Percentiles rank a stretch among this genome's conserved stretches.
These are phyloP conservation scores for Lodderomyces pseudojiufengensis DNA, from an alignment of 1,139 yeast genomes.

Conservation along the genomic window DNA sequence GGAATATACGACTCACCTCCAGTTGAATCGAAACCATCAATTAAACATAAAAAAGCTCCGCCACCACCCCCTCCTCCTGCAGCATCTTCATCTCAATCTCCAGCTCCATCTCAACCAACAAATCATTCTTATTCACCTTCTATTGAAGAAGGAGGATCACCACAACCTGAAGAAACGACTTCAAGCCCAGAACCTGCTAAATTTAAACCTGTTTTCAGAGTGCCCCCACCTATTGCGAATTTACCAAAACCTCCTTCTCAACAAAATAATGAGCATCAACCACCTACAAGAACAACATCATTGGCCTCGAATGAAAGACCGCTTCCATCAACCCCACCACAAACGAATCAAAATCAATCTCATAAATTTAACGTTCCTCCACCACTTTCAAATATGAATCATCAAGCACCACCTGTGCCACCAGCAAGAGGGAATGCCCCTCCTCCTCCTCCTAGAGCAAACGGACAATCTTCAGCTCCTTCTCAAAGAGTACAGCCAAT, in stretches of 20 bases:
- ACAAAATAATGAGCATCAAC: constrained; percentile 13
- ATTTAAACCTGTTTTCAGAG: constrained; percentile 21
- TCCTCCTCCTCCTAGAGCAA: constrained; percentile 16
- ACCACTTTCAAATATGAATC: constrained; percentile 1
- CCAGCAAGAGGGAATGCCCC: constrained; percentile 15
- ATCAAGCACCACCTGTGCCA: constrained; percentile 10
- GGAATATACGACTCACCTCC: constrained; percentile 6
- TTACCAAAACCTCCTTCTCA: constrained; percentile 29
- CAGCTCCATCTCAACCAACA: constrained; percentile 4
- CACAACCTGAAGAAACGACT: neutral
- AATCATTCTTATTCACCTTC: constrained; percentile 2
- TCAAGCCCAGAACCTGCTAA: constrained; percentile 3
- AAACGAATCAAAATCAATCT: constrained; percentile 7
- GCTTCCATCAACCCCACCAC: constrained; percentile 4
- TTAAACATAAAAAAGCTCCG: constrained; percentile 37
- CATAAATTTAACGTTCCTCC: constrained; percentile 3
- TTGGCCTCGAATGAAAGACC: neutral
- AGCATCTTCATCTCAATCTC: constrained; percentile 8
- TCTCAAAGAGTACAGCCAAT: constrained; percentile 14
- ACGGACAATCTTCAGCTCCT: constrained; percentile 1
- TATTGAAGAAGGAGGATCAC: neutral
- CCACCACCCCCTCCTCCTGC: constrained; percentile 45
- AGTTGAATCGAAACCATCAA: constrained; percentile 10
- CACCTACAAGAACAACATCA: constrained; percentile 5
- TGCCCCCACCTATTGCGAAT: constrained; percentile 25